These are phyloP conservation scores for Phytopythium oedochilum DNA, from an alignment of 352 stramenopile species.

Conservation along the genomic window DNA sequence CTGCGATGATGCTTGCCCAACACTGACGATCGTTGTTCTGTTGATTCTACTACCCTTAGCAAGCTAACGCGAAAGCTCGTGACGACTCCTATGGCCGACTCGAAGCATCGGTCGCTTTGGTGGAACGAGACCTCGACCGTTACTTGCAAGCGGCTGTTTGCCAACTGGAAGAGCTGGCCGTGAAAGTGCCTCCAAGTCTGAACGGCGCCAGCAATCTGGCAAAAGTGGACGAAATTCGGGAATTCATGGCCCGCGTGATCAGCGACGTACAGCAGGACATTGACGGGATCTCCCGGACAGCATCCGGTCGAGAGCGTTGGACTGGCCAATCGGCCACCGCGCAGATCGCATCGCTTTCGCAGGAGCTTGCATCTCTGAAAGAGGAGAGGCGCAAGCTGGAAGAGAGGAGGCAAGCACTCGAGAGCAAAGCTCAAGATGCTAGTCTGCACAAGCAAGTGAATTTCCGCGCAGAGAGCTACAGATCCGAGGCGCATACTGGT, in stretches of 20 bases:
- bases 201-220: slow-evolving; percentile 9
- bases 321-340: not conserved
- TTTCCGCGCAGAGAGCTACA: not conserved
- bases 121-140: slow-evolving; percentile 16
- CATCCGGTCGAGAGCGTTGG: slow-evolving; percentile 2
- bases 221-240: slow-evolving; percentile 17
- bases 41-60: not conserved
- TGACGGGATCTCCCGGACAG: slow-evolving; percentile 5
- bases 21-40: not conserved
- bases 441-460: not conserved
- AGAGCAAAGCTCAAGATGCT: not conserved
- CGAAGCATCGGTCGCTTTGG: not conserved
- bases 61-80: not conserved
- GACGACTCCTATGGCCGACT: not conserved
- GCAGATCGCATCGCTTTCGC: not conserved
- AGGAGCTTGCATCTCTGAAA: slow-evolving; percentile 11
- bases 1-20: not conserved
- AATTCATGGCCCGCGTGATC: slow-evolving; percentile 9
- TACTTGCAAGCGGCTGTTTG: slow-evolving; percentile 21
- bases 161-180: slow-evolving; percentile 15
- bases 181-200: slow-evolving; percentile 13
- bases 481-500: too few relatives aligned
- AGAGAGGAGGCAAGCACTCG: not conserved
- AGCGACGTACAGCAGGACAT: slow-evolving; percentile 8
- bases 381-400: slow-evolving; percentile 10